Evolutionary conservation across 2,329 filamentous ascomycete species (phyloP), one percentile per base, ranked within the genome.

Genomic region (Lachnum nothofagi): DNA sequence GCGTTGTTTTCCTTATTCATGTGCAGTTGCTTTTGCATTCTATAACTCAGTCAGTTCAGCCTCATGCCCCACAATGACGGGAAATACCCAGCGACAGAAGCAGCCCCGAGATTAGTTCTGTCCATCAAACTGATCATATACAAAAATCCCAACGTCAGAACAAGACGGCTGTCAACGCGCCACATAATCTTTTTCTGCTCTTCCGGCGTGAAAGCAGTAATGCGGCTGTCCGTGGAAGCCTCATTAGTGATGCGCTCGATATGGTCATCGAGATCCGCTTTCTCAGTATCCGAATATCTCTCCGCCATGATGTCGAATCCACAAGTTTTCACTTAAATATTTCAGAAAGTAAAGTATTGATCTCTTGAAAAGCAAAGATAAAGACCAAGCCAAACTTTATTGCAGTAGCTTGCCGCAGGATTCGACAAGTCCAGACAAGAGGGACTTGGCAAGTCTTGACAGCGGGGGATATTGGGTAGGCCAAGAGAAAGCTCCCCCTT

Each of bases 41-140:
- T 60, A 23, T 20, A 17, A 20, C 27, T 42, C 40, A 52, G 43
- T 34, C 7, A 40, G 8, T 24, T 22, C 22, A 42, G 14, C 7
- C 25, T 20, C 14, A 33, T 20, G 5, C 23, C 6, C n/a, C 5
- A 37, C 43, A 8, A 6, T 57, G n/a, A 44, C 29, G n/a, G 12
- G 10, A 37, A 63, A 47, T 61, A 76, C 74, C 77, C 87, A 17
- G 88, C 86, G 63, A 91, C 84, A 39, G 79, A 79, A 34, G 86
- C 86, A 19, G 79, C 73, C n/a, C 79, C 79, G 63, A 91, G 69
- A 66, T 91, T 91, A 2, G 85, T 88, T 25, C 88, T 75, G 63
- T 93, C 88, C 80, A 91, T 87, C 51, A 91, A 70, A 55, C 79
- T 85, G 59, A 88, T 74, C 63, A 85, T 88, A 67, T 91, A 91